Evolutionary conservation across 257 asterid species (phyloP), one percentile per base, ranked within the genome.

Genomic region (Handroanthus guayacan): DNA sequence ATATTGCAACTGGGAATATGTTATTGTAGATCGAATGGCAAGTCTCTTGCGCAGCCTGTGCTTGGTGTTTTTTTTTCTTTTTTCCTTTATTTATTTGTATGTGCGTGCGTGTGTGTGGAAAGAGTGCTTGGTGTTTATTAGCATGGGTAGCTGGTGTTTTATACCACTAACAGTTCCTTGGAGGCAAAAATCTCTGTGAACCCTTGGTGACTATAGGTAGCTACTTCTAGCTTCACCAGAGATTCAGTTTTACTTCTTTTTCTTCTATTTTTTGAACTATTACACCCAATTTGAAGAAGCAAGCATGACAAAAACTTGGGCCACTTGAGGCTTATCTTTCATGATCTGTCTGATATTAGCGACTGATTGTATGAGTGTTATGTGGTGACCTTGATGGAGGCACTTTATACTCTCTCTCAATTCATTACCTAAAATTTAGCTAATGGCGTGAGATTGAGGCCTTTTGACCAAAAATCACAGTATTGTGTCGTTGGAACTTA

Each of bases 401-500:
- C 56, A 62, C 54, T 66, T 71, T 18, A 31, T 75, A n/a, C 14
- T 25, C 44, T 47, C 56, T 77, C 76, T 67, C 52, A 6, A 17
- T 50, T 72, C 48, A 25, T 76, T 55, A 25, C 65, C 20, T 18
- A 37, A 20, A 39, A 44, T 65, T 37, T 62, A 56, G 43, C 37
- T 64, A 63, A 55, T 43, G 57, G 69, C 38, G 36, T 58, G 45
- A 72, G 44, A 58, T 38, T 38, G 66, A 51, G 51, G 57, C 68
- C 44, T 55, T 44, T 54, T 25, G 44, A 18, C 64, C 61, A 60
- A 38, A 50, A 41, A 7, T 36, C 54, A 41, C 39, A 25, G 55
- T 74, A 62, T 25, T 70, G 62, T 51, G 31, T 5, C 65, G 34
- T 71, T 75, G 71, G 57, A 20, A 65, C 74, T 58, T 69, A 10